phyloP scores from a whole-genome alignment of 164 flowering plant genomes.

The Paratinospora sagittata region DNA sequence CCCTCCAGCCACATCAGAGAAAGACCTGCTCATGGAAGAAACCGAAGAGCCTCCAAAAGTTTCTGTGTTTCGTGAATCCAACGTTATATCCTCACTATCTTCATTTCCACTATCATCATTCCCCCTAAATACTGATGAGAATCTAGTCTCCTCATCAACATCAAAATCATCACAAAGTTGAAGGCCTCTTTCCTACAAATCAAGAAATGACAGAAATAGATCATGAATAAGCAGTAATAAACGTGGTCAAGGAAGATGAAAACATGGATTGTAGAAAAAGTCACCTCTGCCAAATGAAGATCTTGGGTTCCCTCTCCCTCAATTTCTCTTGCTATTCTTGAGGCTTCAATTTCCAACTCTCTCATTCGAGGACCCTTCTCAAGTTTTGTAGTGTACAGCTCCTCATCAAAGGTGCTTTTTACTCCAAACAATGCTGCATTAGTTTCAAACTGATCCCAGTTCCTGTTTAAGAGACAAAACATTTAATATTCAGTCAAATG shows the following conservation, averaged over 20 bases:
- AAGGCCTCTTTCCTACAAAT: slow-evolving; percentile 72
- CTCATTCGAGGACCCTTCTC: slow-evolving; percentile 84
- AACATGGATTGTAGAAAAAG: background rate
- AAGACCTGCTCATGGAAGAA: slow-evolving; percentile 31
- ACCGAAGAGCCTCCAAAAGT: slow-evolving; percentile 61
- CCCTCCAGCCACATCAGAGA: slow-evolving; percentile 31
- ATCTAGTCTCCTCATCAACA: slow-evolving; percentile 85
- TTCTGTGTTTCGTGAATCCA: slow-evolving; percentile 52
- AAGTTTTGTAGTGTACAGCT: slow-evolving; percentile 94
- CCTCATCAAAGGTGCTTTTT: slow-evolving; percentile 93
- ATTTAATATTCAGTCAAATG: background rate
- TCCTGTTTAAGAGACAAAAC: slow-evolving; percentile 32
- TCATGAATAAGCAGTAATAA: slow-evolving; percentile 5
- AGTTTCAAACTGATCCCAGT: slow-evolving; percentile 92
- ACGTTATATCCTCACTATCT: slow-evolving; percentile 46
- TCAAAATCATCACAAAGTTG: slow-evolving; percentile 48
- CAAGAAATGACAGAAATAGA: slow-evolving; percentile 1
- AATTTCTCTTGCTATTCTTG: slow-evolving; percentile 89
- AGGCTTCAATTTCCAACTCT: slow-evolving; percentile 77
- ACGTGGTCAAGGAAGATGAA: slow-evolving; percentile 3
- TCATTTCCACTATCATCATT: slow-evolving; percentile 66
- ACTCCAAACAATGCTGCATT: slow-evolving; percentile 92
- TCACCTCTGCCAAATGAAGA: slow-evolving; percentile 93
- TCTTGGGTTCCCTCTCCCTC: slow-evolving; percentile 92
- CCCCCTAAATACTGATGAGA: slow-evolving; percentile 65